phyloP scores from a whole-genome alignment of 1,284 basidiomycete species.

The Leccinum subspadiceum region DNA sequence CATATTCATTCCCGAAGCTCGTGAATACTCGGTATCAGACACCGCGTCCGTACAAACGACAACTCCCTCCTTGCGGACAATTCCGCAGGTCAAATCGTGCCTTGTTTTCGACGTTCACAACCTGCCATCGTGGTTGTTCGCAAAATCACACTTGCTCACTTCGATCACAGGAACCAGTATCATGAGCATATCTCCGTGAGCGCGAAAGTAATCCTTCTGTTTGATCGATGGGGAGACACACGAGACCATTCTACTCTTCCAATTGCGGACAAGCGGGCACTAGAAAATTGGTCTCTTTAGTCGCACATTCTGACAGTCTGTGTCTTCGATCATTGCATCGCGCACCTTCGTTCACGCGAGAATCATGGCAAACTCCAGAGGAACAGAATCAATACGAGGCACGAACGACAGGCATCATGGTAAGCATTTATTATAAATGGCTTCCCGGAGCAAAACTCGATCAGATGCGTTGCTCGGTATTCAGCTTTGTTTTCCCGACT shows the following conservation, averaged over 20 bases:
- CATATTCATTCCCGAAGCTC: background rate
- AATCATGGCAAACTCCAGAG: background rate
- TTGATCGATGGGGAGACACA: background rate
- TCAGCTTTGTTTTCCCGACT: background rate
- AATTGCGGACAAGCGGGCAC: background rate
- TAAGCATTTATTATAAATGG: background rate
- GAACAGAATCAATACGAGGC: background rate
- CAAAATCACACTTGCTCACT: background rate
- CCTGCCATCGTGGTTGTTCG: background rate
- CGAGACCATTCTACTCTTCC: background rate
- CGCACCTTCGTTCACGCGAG: background rate
- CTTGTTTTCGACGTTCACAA: background rate
- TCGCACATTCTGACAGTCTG: background rate
- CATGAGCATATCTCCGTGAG: background rate
- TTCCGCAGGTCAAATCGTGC: background rate
- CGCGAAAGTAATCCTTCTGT: background rate
- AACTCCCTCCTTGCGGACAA: background rate
- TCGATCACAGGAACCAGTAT: background rate
- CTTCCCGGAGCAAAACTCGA: background rate
- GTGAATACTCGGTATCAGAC: background rate
- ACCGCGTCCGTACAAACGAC: background rate
- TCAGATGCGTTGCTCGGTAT: background rate
- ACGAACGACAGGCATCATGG: background rate
- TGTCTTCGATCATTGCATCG: background rate
- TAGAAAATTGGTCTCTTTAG: background rate